Percentiles rank a stretch among this genome's conserved stretches.
These are phyloP conservation scores for Neurospora sp. DNA, from an alignment of 495 filamentous ascomycete genomes.

Conservation along the genomic window DNA sequence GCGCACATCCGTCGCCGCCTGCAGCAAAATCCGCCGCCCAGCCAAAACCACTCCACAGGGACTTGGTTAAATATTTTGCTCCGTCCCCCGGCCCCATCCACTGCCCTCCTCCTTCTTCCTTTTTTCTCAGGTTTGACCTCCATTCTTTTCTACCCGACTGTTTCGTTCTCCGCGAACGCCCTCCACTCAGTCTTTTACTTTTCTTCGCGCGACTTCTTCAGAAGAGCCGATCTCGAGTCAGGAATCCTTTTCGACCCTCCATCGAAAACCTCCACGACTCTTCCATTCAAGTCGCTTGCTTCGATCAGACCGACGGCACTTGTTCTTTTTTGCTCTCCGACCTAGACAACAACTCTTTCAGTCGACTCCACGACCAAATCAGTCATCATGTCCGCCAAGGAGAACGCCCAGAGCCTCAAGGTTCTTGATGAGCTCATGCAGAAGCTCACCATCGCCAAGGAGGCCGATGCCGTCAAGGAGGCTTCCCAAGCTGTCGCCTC, in stretches of 20 bases:
- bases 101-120: constrained; percentile 4
- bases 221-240: constrained; percentile 28
- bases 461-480: constrained; percentile 39
- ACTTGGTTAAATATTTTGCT: constrained; percentile 16
- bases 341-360: not conserved
- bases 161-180: constrained; percentile 15
- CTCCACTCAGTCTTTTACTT: constrained; percentile 24
- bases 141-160: constrained; percentile 16
- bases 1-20: constrained; percentile 5
- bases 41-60: not conserved
- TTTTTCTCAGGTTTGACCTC: constrained; percentile 15
- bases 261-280: constrained; percentile 29
- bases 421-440: constrained; percentile 42
- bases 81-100: constrained; percentile 6
- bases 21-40: not conserved
- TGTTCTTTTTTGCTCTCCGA: constrained; percentile 13
- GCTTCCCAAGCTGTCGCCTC: constrained; percentile 33
- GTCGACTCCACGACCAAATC: constrained; percentile 6
- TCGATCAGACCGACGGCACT: constrained; percentile 19
- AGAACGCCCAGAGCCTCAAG: constrained; percentile 42
- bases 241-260: constrained; percentile 27
- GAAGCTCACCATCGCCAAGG: constrained; percentile 43
- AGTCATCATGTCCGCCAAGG: constrained; percentile 25
- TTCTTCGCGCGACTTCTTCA: constrained; percentile 16
- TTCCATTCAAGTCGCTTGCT: constrained; percentile 4